Base-by-base conservation (phyloP, 1,139 yeast genomes). In the Blastobotrys elegans region DNA sequence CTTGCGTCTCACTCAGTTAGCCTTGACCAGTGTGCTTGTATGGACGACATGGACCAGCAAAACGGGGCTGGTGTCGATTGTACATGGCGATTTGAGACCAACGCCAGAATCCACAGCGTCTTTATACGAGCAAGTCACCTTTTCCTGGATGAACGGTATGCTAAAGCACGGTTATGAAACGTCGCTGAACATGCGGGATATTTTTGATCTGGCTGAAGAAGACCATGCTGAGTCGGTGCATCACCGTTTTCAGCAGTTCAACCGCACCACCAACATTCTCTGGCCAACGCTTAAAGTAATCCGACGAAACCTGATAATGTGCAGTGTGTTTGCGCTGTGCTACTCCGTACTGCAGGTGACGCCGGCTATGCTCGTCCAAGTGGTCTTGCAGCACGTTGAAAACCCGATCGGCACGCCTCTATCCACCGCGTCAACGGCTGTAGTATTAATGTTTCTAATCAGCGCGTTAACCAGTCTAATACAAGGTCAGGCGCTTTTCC, bases 341-440 rank as follows among this genome's bases (percentile, higher is more conserved):
- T 73, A 81, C 17, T 95, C 95, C 35, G 84, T 86, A 63, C 84
- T 95, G 10, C 6, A 42, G n/a, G 42, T 16, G 17, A 94, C 90
- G 17, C 64, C 79, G 49, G 72, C 81, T 50, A 83, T 90, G 83
- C 21, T 46, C 6, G 33, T 46, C 24, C 22, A 35, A 38, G 20
- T 35, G 21, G 35, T 46, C 13, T 22, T 46, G 34, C 34, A 37
- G 13, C 41, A 46, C 18, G 24, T 46, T 7, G 40, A 38, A 4
- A 73, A 82, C 22, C 96, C 95, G 38, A 87, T 88, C 64, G 86
- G 96, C 14, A 74, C 89, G 49, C 4, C 75, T 92, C 53, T 79
- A 94, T 72, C 82, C 96, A 1, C 55, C 53, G 50, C 50, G 13
- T 48, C 48, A 48, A 14, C 42, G 10, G 40, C 33, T 40, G 48